These are phyloP conservation scores for Verticillium longisporum DNA, from an alignment of 2,329 filamentous ascomycete species.

Conservation along the genomic window DNA sequence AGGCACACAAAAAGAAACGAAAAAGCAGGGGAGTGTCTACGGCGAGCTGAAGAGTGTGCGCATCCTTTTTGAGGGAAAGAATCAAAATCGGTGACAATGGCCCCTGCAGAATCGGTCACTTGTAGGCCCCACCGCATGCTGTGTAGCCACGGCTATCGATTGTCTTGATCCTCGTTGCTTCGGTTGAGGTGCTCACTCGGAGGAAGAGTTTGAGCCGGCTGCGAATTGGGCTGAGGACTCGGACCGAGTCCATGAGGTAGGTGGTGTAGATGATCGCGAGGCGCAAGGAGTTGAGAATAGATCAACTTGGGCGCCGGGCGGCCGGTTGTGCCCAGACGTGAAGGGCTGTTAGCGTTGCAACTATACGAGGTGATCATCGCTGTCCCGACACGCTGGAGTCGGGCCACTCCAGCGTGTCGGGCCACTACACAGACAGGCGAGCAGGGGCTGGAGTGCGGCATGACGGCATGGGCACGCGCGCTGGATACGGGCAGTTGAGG, in stretches of 20 bases:
- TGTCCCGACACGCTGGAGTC: background rate
- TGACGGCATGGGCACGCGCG: background rate
- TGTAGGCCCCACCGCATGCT: background rate
- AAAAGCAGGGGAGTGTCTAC: too few species aligned
- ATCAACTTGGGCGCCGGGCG: background rate
- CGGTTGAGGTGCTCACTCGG: background rate
- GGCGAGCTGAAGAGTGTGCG: too few species aligned
- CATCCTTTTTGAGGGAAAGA: too few species aligned
- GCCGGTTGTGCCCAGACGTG: background rate
- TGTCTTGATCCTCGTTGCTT: background rate
- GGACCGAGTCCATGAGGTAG: background rate
- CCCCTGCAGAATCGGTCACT: background rate
- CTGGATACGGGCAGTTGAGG: background rate
- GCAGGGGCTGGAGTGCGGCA: background rate
- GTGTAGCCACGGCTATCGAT: background rate
- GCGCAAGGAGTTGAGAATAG: background rate
- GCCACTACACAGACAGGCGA: background rate
- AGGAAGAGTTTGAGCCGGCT: too few species aligned
- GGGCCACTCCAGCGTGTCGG: too few species aligned
- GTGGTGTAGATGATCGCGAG: background rate
- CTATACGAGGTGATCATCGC: background rate
- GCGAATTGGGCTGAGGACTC: background rate
- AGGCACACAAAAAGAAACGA: background rate
- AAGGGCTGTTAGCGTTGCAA: background rate
- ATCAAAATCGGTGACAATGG: background rate